Evolutionary conservation across 1,284 basidiomycete genomes (phyloP).

Genomic region (Leccinum angustisporum): DNA sequence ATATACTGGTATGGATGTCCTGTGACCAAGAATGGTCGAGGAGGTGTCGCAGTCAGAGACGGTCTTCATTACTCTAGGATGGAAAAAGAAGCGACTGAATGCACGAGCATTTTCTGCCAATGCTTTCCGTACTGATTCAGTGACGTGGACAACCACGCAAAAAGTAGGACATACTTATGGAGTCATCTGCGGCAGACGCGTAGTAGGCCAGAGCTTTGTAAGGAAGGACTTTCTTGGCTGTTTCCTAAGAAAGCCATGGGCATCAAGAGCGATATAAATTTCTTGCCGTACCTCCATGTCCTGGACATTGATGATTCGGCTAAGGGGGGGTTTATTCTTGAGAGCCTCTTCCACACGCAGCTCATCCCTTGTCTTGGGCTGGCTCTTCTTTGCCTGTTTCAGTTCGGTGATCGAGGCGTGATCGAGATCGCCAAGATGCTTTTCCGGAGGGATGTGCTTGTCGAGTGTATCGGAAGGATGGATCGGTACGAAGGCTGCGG

Average conservation of each 20-base stretch:
- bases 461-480: conserved; percentile 72
- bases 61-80: conserved; percentile 74
- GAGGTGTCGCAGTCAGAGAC: conserved; percentile 72
- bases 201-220: conserved; percentile 82
- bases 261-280: background rate
- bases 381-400: conserved; percentile 40
- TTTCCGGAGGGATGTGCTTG: conserved; percentile 62
- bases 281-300: conserved; percentile 68
- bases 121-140: conserved; percentile 39
- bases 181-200: conserved; percentile 79
- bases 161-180: conserved; percentile 56
- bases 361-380: conserved; percentile 67
- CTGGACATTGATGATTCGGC: conserved; percentile 65
- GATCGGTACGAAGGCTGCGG: conserved; percentile 68
- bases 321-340: conserved; percentile 61
- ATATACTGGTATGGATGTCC: conserved; percentile 79
- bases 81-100: conserved; percentile 81
- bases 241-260: conserved; percentile 39
- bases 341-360: conserved; percentile 62
- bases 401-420: conserved; percentile 48
- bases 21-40: conserved; percentile 75
- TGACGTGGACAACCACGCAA: background rate
- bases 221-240: conserved; percentile 65
- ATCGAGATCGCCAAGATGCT: conserved; percentile 73
- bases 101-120: conserved; percentile 67